Percentiles rank a stretch among this genome's conserved stretches.
Evolutionary conservation across 1,139 yeast species (phyloP).

Genomic region (Blastobotrys indianensis): DNA sequence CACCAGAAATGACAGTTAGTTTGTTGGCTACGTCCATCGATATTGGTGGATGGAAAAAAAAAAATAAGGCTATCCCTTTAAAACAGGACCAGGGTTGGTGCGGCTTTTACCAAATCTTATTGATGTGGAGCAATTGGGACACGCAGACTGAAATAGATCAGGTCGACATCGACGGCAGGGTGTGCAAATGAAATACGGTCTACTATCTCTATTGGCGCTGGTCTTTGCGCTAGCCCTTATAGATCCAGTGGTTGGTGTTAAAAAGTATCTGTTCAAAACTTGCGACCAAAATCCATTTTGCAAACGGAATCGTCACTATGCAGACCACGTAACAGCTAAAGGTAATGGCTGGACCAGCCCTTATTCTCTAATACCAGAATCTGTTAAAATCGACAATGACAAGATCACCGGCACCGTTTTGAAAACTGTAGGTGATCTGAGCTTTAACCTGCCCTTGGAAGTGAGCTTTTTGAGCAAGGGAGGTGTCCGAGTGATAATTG

Average conservation of each 20-base stretch:
- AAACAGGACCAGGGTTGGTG: not conserved
- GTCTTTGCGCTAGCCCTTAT: slow-evolving; percentile 13
- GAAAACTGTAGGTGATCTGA: slow-evolving; percentile 37
- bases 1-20: slow-evolving; percentile 81
- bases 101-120: no score
- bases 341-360: slow-evolving; percentile 32
- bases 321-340: slow-evolving; percentile 38
- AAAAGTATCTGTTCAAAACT: slow-evolving; percentile 66
- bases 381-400: slow-evolving; percentile 34
- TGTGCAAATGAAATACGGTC: not conserved
- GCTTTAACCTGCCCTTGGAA: slow-evolving; percentile 48
- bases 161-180: no score
- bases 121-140: no score
- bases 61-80: not conserved
- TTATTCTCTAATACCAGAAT: slow-evolving; percentile 47
- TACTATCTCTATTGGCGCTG: slow-evolving; percentile 7
- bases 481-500: slow-evolving; percentile 53
- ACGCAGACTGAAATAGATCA: not conserved
- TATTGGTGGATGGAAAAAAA: no score
- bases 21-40: slow-evolving; percentile 28
- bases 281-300: slow-evolving; percentile 88
- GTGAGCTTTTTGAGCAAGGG: slow-evolving; percentile 50
- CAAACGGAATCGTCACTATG: slow-evolving; percentile 69
- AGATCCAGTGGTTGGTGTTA: slow-evolving; percentile 42
- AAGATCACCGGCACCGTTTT: slow-evolving; percentile 39